Percentiles rank a stretch among this genome's conserved stretches.
These are phyloP conservation scores for Dissophora ornata DNA, from an alignment of 192 early-diverging fungal genomes.

Conservation along the genomic window DNA sequence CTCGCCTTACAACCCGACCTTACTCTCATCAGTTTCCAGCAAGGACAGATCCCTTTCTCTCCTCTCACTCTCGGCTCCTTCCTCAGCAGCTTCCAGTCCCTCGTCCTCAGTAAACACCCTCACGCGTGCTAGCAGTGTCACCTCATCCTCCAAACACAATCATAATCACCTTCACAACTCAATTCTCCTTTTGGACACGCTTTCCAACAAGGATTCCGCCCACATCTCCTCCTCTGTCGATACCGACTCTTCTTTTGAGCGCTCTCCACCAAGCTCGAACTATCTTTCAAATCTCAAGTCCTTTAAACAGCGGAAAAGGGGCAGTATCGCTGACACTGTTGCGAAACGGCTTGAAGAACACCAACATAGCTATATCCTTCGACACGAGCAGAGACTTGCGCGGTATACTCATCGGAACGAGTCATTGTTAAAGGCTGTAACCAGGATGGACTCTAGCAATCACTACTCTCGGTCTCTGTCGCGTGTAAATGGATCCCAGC, in stretches of 20 bases:
- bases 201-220: conserved; percentile 1
- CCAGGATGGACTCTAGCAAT: conserved; percentile 28
- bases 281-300: conserved; percentile 22
- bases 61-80: conserved; percentile 41
- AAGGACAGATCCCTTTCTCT: conserved; percentile 27
- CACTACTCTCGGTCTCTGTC: conserved; percentile 11
- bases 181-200: conserved; percentile 13
- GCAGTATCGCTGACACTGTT: conserved; percentile 1
- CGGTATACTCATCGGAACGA: conserved; percentile 34
- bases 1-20: conserved; percentile 4
- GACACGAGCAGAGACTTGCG: conserved; percentile 39
- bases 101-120: conserved; percentile 42
- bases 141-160: conserved; percentile 19
- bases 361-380: conserved; percentile 13
- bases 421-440: conserved; percentile 1
- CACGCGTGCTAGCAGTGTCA: conserved; percentile 41
- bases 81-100: conserved; percentile 40
- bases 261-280: conserved; percentile 10
- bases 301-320: conserved; percentile 19
- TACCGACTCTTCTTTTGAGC: conserved; percentile 19
- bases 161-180: conserved; percentile 17
- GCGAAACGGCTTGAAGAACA: conserved; percentile 14
- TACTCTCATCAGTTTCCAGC: conserved; percentile 3
- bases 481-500: conserved; percentile 26
- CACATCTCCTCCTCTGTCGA: conserved; percentile 17